A percentile compares a stretch with the other conserved stretches of the same genome.
These are phyloP conservation scores for Aspergillus novoparasiticus DNA, from an alignment of 2,329 filamentous ascomycete genomes.

Conservation along the genomic window DNA sequence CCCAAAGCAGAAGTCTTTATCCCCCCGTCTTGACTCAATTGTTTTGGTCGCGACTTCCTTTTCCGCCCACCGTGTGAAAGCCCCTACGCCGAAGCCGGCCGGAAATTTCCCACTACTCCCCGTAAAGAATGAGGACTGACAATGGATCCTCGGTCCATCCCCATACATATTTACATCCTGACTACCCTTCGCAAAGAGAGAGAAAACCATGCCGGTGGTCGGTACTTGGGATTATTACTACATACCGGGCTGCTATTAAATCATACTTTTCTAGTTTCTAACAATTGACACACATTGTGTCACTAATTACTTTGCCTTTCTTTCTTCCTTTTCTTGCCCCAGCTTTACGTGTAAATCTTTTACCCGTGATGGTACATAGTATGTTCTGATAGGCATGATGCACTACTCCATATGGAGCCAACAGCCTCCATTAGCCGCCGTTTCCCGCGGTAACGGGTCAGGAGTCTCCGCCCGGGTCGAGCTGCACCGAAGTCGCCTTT, in stretches of 20 bases:
- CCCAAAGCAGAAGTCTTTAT: conserved; percentile 30
- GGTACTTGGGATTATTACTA: too few relatives aligned
- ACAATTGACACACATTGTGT: too few relatives aligned
- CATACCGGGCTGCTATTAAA: too few relatives aligned
- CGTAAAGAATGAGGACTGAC: background rate
- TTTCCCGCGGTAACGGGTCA: conserved; percentile 21
- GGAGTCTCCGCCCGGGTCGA: conserved; percentile 10
- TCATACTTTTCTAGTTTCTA: background rate
- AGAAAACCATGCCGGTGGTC: background rate
- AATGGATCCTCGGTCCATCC: background rate
- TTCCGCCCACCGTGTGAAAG: conserved; percentile 23
- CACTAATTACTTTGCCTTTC: background rate
- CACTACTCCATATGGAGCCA: background rate
- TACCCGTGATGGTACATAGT: background rate
- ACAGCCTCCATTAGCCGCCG: conserved; percentile 11
- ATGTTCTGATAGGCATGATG: background rate
- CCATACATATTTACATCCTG: background rate
- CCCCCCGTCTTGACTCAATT: conserved; percentile 5
- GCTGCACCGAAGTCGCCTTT: conserved; percentile 16
- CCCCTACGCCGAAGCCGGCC: conserved; percentile 33
- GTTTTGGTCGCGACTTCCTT: conserved; percentile 15
- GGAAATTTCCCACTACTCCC: background rate
- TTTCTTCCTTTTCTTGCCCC: background rate
- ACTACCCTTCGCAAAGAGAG: background rate
- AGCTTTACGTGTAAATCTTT: background rate